Base-by-base conservation (phyloP, 257 asterid species). In the Jasminum sambac region DNA sequence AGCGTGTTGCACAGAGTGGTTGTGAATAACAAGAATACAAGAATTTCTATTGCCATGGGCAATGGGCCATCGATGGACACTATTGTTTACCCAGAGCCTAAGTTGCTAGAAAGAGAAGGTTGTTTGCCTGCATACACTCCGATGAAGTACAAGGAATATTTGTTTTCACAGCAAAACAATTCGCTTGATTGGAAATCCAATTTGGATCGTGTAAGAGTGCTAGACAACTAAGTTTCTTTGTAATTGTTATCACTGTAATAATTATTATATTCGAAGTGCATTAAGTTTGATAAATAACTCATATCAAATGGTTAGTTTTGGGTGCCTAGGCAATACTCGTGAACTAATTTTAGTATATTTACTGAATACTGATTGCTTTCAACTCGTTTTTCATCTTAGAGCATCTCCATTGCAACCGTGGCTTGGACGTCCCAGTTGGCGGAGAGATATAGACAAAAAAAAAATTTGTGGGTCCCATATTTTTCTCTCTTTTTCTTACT, bases 1-100 rank as follows among this genome's bases (percentile, higher is more conserved):
- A 92, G 98, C 36, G 91, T 87, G 13, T 2, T 85, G 77, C 98
- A 92, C 64, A 87, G 95, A 76, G 98, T 88, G 0, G 80, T 76
- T 23, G 96, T 87, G 73, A 92, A 92, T 50, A 68, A 74, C 37
- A 36, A 76, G 44, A 81, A n/a, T 76, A 72, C 87, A 2, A 88
- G 98, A 74, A 87, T 92, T 55, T 92, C 98, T 3, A 26, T 92
- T 2, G 97, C 82, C 21, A 30, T 81, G 64, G 77, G 85, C 3
- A 88, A 88, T 24, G 95, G 98, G 23, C 96, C 98, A 21, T 85
- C 95, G 0, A 76, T 66, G 3, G 87, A 92, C 4, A 77, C 89
- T 2, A 63, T 52, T 4, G 93, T 90, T 12, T 14, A 70, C 50
- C 95, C 97, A 2, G 83, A 86, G 34, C 17, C 80, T 0, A 55